Base-by-base conservation (phyloP, 805 yeast species). In the Blastobotrys chiropterorum region DNA sequence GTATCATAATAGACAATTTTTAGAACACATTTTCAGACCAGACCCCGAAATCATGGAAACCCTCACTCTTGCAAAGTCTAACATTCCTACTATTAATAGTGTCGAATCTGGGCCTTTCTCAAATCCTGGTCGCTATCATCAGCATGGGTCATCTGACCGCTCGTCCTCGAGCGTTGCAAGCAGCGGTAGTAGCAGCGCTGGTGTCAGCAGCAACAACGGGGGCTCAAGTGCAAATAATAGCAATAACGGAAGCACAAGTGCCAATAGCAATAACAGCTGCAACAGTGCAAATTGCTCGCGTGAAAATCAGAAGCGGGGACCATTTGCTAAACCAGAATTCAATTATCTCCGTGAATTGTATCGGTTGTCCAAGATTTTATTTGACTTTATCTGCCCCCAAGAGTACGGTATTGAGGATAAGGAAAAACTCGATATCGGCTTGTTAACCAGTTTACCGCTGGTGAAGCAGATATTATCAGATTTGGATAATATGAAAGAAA, bases 321-420 rank as follows among this genome's bases (percentile, higher is more conserved):
- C 82, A 43, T 90, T 90, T 68, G 96, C 88, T 64, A 85, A 85
- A 56, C 82, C 88, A 1, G 83, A 85, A 49, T 90, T 79, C 67
- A 85, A 85, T 31, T 78, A 88, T 56, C 75, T 94, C 53, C 76
- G 98, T 59, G 99, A 94, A 66, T 76, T 94, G 49, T 94, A 90
- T 66, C 76, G 92, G 56, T 75, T 94, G 51, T 87, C 97, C 0
- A 95, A 94, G 67, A 96, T 94, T 4, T 71, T 94, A 56, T 94
- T 94, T 72, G 99, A 94, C 69, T 94, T 92, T 64, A 90, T 94
- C 47, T 94, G 98, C 69, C 99, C 99, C 7, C 98, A 94, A 68
- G 99, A 94, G 66, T 94, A 94, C 66, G 99, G 99, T 57, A 94
- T 94, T 60, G 89, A 90, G 58, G 96, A 90, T 63, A 84, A 85